Base-by-base conservation (phyloP, 2,329 filamentous ascomycete genomes). In the Alternaria novae-zelandiae region DNA sequence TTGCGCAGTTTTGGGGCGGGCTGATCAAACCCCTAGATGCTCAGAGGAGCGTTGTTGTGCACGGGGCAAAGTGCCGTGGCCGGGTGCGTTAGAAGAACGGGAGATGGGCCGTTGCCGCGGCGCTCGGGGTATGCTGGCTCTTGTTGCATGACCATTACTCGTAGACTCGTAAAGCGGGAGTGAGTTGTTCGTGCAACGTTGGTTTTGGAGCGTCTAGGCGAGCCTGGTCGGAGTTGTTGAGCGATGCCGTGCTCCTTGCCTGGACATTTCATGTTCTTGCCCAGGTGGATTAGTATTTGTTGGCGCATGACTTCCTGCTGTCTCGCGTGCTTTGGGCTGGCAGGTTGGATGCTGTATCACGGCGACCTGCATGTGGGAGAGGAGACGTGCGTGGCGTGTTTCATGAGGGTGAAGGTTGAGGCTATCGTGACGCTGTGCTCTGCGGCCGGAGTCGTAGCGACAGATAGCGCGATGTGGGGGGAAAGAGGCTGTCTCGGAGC, bases 341-440 rank as follows among this genome's bases (percentile, higher is more conserved):
- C 49, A 54, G 5, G 47, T 61, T 55, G 51, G 61, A 63, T n/a
- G 44, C 44, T 11, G 70, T 72, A 63, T 64, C 53, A 70, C 70
- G 20, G 23, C 51, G 54, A 53, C 53, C 59, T 64, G 69, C 67
- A 57, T 60, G 45, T 45, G 59, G 26, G 57, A 53, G 47, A 36
- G 65, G 56, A 66, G 58, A 62, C 55, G 44, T 67, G 65, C 66
- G 67, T 69, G 65, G 71, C 66, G 66, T 59, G 71, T 73, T 74
- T 70, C 70, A 73, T 50, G n/a, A 50, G 45, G 26, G 46, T 43
- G 23, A 55, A 61, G 21, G 60, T 62, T 60, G 63, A 59, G 57
- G 66, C 61, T 64, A 54, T 63, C 63, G 64, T 64, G 46, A 58
- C 64, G 67, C 41, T 60, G 67, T 70, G 66, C 59, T 59, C 65